Evolutionary conservation across 768 basidiomycete species (phyloP).

Genomic region (Pisolithus orientalis): DNA sequence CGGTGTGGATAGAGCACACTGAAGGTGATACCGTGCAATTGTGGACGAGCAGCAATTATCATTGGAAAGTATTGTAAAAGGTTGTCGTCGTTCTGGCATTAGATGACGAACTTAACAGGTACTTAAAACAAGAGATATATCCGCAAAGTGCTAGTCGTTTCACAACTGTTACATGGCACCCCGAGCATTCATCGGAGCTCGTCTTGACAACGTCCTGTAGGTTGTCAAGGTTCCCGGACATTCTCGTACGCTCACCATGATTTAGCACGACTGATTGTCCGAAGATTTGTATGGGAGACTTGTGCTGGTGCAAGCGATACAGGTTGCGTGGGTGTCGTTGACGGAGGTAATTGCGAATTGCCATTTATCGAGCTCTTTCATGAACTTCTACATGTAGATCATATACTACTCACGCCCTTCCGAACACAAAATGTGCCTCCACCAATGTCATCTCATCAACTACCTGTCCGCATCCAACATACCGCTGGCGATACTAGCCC

Average conservation of each 20-base stretch:
- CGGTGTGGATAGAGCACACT: constrained; percentile 74
- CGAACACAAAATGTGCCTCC: constrained; percentile 93
- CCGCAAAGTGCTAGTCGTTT: constrained; percentile 52
- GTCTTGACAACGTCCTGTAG: constrained; percentile 63
- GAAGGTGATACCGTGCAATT: constrained; percentile 81
- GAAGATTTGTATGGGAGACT: constrained; percentile 76
- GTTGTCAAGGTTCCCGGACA: constrained; percentile 16
- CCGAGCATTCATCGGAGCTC: constrained; percentile 64
- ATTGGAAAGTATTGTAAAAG: constrained; percentile 52
- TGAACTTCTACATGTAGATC: constrained; percentile 38
- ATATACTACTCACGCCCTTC: constrained; percentile 85
- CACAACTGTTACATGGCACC: constrained; percentile 80
- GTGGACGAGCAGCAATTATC: constrained; percentile 92
- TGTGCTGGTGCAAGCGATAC: constrained; percentile 70
- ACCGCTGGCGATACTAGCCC: neutral
- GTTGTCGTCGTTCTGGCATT: neutral
- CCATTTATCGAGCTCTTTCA: neutral
- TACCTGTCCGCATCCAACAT: constrained; percentile 23
- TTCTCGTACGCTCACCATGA: constrained; percentile 1
- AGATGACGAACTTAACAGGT: constrained; percentile 42
- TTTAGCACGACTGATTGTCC: constrained; percentile 49
- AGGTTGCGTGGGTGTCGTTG: constrained; percentile 83
- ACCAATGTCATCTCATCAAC: constrained; percentile 78
- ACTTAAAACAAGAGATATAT: constrained; percentile 84
- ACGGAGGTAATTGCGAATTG: constrained; percentile 61